These are phyloP conservation scores for Helicocarpus griseus DNA, from an alignment of 2,329 filamentous ascomycete species.

Conservation along the genomic window DNA sequence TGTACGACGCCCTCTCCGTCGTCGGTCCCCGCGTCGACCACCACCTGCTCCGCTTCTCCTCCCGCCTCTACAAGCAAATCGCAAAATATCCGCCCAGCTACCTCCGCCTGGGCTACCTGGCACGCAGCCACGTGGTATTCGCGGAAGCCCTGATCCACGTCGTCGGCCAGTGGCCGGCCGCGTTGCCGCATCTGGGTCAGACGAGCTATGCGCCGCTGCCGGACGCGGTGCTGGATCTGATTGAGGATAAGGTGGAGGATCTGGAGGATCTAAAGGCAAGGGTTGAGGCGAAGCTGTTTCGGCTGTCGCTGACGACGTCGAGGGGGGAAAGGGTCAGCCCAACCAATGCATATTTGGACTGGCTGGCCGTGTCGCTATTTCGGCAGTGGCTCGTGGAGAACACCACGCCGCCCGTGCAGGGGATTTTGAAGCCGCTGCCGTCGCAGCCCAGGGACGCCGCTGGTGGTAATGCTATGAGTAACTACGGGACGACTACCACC, in stretches of 20 bases:
- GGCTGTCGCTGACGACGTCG: constrained; percentile 66
- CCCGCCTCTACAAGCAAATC: constrained; percentile 87
- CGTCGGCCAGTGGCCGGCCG: constrained; percentile 84
- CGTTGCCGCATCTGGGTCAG: constrained; percentile 62
- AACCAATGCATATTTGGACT: constrained; percentile 71
- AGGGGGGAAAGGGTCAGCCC: constrained; percentile 76
- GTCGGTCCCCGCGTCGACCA: constrained; percentile 87
- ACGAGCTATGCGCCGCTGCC: constrained; percentile 50
- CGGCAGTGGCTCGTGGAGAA: constrained; percentile 90
- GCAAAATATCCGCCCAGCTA: constrained; percentile 93
- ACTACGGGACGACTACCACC: neutral
- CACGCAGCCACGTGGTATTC: constrained; percentile 73
- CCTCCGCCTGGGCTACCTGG: constrained; percentile 77
- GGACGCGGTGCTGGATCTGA: constrained; percentile 69
- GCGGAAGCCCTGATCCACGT: constrained; percentile 86
- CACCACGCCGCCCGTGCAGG: constrained; percentile 59
- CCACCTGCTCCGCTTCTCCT: constrained; percentile 85
- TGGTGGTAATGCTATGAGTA: constrained; percentile 7
- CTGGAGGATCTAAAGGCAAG: constrained; percentile 71
- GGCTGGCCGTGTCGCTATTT: constrained; percentile 79
- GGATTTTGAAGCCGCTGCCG: constrained; percentile 30
- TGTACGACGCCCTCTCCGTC: constrained; percentile 82
- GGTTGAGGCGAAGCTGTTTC: constrained; percentile 72
- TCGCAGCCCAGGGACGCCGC: constrained; percentile 8
- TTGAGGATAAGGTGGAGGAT: constrained; percentile 92